These are phyloP conservation scores for Aethionema arabicum DNA, from an alignment of 345 rosid genomes.

Conservation along the genomic window DNA sequence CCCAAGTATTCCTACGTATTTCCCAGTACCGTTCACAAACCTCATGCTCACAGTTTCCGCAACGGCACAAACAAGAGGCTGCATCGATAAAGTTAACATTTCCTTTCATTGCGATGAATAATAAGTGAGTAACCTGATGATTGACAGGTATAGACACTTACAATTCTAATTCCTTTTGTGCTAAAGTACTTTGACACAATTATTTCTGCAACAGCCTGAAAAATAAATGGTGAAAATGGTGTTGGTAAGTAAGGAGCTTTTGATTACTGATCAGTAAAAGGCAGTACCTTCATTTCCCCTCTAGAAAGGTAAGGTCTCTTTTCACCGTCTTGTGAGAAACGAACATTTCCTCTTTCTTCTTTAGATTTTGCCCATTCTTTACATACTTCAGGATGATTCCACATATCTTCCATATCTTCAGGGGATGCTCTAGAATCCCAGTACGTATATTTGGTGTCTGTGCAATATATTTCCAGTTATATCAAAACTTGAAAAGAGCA, in stretches of 20 bases:
- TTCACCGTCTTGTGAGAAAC: slow-evolving; percentile 63
- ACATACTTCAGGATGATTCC: slow-evolving; percentile 62
- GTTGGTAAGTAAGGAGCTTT: background rate
- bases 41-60: slow-evolving; percentile 87
- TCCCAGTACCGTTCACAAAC: slow-evolving; percentile 59
- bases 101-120: slow-evolving; percentile 2
- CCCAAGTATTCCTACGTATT: slow-evolving; percentile 69
- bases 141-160: slow-evolving; percentile 44
- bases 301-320: slow-evolving; percentile 72
- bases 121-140: slow-evolving; percentile 12
- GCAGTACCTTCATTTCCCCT: slow-evolving; percentile 69
- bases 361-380: slow-evolving; percentile 81
- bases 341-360: slow-evolving; percentile 71
- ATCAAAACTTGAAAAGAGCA: slow-evolving; percentile 13
- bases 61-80: slow-evolving; percentile 77
- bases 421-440: slow-evolving; percentile 77
- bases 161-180: slow-evolving; percentile 61
- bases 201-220: slow-evolving; percentile 79
- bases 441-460: slow-evolving; percentile 45
- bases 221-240: slow-evolving; percentile 20
- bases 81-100: slow-evolving; percentile 26
- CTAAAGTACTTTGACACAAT: slow-evolving; percentile 77
- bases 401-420: slow-evolving; percentile 88
- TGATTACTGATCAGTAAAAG: slow-evolving; percentile 13
- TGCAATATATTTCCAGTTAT: slow-evolving; percentile 15